Percentiles rank a stretch among this genome's conserved stretches.
Evolutionary conservation across 2,329 filamentous ascomycete species (phyloP).

Genomic region (Hawksworthiomyces lignivorus): DNA sequence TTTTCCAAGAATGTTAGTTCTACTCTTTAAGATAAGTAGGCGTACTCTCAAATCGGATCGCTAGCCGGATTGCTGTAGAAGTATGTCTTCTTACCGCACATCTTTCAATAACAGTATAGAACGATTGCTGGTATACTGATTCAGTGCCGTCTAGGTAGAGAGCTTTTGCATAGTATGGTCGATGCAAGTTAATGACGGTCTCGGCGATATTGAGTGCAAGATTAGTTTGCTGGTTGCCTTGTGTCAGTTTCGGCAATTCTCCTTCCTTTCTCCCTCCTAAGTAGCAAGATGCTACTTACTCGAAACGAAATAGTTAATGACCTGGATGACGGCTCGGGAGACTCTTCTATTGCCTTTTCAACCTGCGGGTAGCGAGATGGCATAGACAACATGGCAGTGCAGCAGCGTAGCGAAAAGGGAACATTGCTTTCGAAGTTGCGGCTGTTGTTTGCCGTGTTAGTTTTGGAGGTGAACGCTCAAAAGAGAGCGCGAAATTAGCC

Average conservation of each 20-base stretch:
- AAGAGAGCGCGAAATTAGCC: too few species aligned
- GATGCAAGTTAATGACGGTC: constrained; percentile 7
- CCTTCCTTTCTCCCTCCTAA: too few species aligned
- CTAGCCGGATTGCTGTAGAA: not conserved
- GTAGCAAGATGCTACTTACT: too few species aligned
- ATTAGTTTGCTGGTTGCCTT: constrained; percentile 2
- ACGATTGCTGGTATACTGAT: not conserved
- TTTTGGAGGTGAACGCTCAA: too few species aligned
- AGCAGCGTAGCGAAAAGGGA: not conserved
- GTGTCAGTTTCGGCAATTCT: too few species aligned
- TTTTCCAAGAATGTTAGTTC: too few species aligned
- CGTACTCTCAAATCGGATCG: too few species aligned
- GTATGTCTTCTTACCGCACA: not conserved
- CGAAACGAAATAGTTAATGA: not conserved
- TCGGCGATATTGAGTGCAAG: not conserved
- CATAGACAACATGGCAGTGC: not conserved
- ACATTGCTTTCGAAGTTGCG: not conserved
- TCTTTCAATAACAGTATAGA: constrained; percentile 1
- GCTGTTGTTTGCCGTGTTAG: too few species aligned
- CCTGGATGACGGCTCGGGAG: not conserved
- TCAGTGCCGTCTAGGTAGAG: constrained; percentile 2
- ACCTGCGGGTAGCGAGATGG: not conserved
- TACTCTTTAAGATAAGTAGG: too few species aligned
- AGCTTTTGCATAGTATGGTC: constrained; percentile 6
- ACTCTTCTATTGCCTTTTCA: not conserved